phyloP scores from a whole-genome alignment of 805 yeast species.

The Hanseniaspora thailandica region DNA sequence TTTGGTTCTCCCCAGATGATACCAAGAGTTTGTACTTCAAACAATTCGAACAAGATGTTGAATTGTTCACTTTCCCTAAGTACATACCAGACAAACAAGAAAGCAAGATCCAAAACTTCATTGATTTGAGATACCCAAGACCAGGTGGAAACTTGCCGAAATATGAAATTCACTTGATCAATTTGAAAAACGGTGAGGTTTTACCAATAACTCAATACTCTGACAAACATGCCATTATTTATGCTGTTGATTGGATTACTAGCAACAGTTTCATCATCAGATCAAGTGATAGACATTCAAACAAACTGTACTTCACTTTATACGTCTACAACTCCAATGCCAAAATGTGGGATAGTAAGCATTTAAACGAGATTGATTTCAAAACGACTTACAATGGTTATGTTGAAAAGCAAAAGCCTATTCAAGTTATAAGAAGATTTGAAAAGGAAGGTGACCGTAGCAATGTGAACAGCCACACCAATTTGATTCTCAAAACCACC shows the following conservation, averaged over 20 bases:
- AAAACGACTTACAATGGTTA: constrained; percentile 37
- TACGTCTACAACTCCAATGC: constrained; percentile 31
- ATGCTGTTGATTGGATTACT: constrained; percentile 52
- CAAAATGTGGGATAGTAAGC: background rate
- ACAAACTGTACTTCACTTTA: constrained; percentile 35
- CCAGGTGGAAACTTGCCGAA: constrained; percentile 56
- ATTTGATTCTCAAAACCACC: background rate
- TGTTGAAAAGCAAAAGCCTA: constrained; percentile 44
- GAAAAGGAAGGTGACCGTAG: constrained; percentile 22
- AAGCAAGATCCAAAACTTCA: constrained; percentile 34
- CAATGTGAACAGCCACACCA: background rate
- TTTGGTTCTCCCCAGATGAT: constrained; percentile 69
- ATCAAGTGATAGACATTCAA: constrained; percentile 53
- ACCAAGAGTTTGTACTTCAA: constrained; percentile 42
- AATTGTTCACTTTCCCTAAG: constrained; percentile 39
- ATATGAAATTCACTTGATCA: constrained; percentile 3
- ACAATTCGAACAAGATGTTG: constrained; percentile 51
- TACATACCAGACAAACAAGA: constrained; percentile 32
- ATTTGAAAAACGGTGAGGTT: constrained; percentile 22
- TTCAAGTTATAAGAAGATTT: constrained; percentile 32
- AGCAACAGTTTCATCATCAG: constrained; percentile 41
- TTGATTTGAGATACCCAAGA: constrained; percentile 47
- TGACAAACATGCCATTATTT: constrained; percentile 43
- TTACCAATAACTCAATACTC: constrained; percentile 20
- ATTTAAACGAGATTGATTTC: constrained; percentile 34